Conservation (phyloP, 257 asterid species). For the Ajuga chamaepitys region DNA sequence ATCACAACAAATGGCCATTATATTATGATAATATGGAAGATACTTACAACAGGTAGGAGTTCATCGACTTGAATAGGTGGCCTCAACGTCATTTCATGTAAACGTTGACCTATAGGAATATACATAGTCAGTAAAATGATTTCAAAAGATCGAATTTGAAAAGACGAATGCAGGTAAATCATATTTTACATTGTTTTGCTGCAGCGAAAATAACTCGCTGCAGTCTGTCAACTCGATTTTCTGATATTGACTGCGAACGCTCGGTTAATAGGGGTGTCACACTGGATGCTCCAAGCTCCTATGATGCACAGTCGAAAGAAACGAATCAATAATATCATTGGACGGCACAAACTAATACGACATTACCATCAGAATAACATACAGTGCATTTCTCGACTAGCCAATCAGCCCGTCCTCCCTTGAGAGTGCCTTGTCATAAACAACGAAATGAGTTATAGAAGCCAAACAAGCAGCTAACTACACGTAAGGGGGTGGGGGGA, state of each 20-base stretch:
- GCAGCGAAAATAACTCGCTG: constrained; percentile 85
- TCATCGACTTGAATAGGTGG: constrained; percentile 51
- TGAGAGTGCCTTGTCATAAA: constrained; percentile 57
- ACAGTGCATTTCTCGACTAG: constrained; percentile 98
- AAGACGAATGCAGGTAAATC: background rate
- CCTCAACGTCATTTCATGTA: constrained; percentile 80
- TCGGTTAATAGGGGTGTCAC: constrained; percentile 82
- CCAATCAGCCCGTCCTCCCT: constrained; percentile 99
- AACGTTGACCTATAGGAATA: constrained; percentile 88
- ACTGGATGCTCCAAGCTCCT: constrained; percentile 94
- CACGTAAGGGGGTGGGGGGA: background rate
- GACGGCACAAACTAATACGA: background rate
- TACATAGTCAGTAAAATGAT: constrained; percentile 11
- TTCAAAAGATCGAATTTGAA: background rate
- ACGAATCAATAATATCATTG: background rate
- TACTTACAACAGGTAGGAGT: constrained; percentile 59
- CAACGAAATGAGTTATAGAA: constrained; percentile 1
- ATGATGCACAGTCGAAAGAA: constrained; percentile 8
- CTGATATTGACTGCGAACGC: constrained; percentile 69
- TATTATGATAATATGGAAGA: background rate
- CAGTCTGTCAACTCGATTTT: constrained; percentile 76
- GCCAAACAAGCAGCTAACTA: background rate
- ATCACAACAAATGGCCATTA: background rate
- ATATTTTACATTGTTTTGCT: constrained; percentile 65
- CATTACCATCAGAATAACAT: constrained; percentile 26